phyloP scores from a whole-genome alignment of 176 grass and related monocot species.

The Eremochloa ophiuroides region DNA sequence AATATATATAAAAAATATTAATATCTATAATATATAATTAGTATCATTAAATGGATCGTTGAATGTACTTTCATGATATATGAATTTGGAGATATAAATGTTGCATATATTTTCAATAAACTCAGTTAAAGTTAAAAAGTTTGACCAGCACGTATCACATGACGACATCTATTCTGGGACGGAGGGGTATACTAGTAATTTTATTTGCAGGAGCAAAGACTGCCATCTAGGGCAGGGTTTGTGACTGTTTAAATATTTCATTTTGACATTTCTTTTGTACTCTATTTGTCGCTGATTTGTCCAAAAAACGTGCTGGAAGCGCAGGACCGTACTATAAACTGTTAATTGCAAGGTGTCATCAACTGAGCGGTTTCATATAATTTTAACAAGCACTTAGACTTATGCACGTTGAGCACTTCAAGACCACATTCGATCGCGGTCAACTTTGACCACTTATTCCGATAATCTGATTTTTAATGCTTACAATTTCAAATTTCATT shows the following conservation, averaged over 20 bases:
- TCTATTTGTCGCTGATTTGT: conserved; percentile 1
- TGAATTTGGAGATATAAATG: no score
- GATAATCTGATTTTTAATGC: not conserved
- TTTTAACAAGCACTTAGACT: not conserved
- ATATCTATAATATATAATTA: no score
- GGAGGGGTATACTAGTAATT: no score
- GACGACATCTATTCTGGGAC: no score
- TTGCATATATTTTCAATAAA: no score
- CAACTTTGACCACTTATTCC: not conserved
- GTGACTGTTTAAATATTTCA: not conserved
- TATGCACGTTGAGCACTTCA: not conserved
- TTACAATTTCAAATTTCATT: not conserved
- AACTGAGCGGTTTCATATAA: not conserved
- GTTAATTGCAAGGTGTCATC: not conserved
- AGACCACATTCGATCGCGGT: not conserved
- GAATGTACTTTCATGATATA: no score
- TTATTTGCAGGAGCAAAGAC: not conserved
- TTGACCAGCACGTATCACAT: no score
- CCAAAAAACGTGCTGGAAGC: conserved; percentile 18
- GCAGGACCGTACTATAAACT: not conserved
- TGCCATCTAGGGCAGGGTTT: not conserved
- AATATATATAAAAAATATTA: no score
- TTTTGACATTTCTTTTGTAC: conserved; percentile 16
- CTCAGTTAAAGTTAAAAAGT: no score
- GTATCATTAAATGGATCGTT: no score